Evolutionary conservation across 257 asterid species (phyloP).

Genomic region (Capsicum rhomboideum): DNA sequence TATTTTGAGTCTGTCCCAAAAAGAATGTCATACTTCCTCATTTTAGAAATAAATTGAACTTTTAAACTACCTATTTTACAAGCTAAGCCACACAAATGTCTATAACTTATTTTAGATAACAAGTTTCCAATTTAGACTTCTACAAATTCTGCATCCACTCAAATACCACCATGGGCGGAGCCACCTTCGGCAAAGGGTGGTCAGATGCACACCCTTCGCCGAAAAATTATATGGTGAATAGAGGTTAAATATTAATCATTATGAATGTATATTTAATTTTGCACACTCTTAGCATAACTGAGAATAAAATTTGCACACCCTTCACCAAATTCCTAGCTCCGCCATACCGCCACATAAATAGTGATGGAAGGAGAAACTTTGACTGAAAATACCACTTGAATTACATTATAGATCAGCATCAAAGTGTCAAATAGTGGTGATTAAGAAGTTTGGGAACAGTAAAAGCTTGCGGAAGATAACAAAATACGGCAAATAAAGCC

Average conservation of each 20-base stretch:
- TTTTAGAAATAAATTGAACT: neutral
- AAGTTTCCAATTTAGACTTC: neutral
- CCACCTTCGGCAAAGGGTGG: no score
- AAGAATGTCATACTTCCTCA: neutral
- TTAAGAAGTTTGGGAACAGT: neutral
- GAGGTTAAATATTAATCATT: no score
- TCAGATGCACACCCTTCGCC: no score
- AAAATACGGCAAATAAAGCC: neutral
- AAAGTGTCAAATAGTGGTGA: neutral
- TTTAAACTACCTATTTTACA: neutral
- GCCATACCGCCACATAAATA: neutral
- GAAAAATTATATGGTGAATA: no score
- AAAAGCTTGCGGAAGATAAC: neutral
- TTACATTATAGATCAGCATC: neutral
- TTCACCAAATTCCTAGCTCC: no score
- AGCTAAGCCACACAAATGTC: neutral
- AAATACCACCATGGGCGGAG: no score
- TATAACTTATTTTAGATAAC: neutral
- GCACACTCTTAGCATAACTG: no score
- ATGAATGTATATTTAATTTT: no score
- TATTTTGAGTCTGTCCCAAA: neutral
- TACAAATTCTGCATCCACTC: no score
- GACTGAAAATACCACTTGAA: neutral
- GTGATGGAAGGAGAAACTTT: neutral
- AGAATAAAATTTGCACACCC: no score